Base-by-base conservation (phyloP, 305 asterid genomes). In the Stenogyne calaminthoides region DNA sequence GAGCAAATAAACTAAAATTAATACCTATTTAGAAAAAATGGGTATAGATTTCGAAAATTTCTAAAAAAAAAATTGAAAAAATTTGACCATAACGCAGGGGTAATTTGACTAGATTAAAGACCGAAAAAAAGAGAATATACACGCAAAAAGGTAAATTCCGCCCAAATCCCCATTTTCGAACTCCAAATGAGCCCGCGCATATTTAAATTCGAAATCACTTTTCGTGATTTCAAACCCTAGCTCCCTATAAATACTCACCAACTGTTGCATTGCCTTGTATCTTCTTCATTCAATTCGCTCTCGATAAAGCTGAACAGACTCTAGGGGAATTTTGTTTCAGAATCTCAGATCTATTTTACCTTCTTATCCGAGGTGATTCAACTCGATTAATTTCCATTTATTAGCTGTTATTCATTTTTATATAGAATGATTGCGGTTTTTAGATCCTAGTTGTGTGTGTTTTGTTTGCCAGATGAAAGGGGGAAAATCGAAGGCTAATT, bases 401-500 rank as follows among this genome's bases (percentile, higher is more conserved):
- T 10, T 7, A 39, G 46, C 7, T n/a, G n/a, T n/a, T n/a, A n/a
- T n/a, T n/a, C n/a, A n/a, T n/a, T 49, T 49, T n/a, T 9, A 47
- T 47, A 14, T 14, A 14, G 14, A 6, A 49, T 49, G 6, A 19
- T 49, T 49, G 29, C 29, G 29, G 3, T n/a, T 1, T 12, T 49
- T 49, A n/a, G 7, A 49, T 47, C 56, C 56, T 46, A 1, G 0
- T 42, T 49, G 9, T 15, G 56, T 49, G 20, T 49, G 56, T 49
- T 5, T 49, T 49, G 19, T n/a, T n/a, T n/a, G n/a, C 20, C 56
- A 49, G 56, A 86, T 91, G 96, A 88, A 84, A 72, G 91, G 89
- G 70, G 93, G 81, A n/a, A 88, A 82, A 70, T 84, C 93, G 7
- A 89, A 82, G 82, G 89, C 88, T 5, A 86, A 73, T 51, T 63